A percentile compares a stretch with the other conserved stretches of the same genome.
These are phyloP conservation scores for Melaleuca quinquenervia DNA, from an alignment of 345 rosid species.

Conservation along the genomic window DNA sequence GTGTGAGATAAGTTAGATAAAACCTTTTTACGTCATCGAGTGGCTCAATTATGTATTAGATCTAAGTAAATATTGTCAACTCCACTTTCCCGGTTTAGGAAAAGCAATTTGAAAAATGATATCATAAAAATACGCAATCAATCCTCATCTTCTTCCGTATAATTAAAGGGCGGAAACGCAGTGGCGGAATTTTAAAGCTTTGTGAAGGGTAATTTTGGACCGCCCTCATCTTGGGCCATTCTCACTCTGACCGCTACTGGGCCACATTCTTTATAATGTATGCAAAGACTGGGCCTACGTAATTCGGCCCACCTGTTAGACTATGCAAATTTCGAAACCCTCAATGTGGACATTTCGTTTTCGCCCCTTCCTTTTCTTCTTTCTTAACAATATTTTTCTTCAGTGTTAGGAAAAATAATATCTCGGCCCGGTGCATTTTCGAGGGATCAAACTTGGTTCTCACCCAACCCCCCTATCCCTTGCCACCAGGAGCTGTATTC, in stretches of 20 bases:
- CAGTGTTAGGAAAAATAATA: background rate
- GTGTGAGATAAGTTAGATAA: background rate
- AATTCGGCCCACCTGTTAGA: background rate
- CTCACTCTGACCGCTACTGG: background rate
- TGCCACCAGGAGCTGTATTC: background rate
- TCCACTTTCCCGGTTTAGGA: background rate
- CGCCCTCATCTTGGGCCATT: background rate
- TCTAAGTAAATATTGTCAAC: background rate
- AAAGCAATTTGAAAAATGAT: background rate
- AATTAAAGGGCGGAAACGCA: background rate
- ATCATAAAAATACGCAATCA: background rate
- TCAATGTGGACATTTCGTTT: background rate
- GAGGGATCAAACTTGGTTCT: background rate
- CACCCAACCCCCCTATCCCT: background rate
- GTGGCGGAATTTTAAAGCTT: background rate
- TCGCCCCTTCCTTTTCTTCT: background rate
- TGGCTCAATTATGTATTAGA: background rate
- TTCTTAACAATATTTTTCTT: background rate
- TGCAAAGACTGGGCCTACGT: background rate
- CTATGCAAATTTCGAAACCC: background rate
- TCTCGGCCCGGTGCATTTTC: background rate
- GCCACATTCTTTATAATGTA: background rate
- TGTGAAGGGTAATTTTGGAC: background rate
- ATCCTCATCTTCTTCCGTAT: background rate
- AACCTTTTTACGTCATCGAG: accelerated